phyloP scores from a whole-genome alignment of 495 filamentous ascomycete species.

The Daldinia bambusicola region DNA sequence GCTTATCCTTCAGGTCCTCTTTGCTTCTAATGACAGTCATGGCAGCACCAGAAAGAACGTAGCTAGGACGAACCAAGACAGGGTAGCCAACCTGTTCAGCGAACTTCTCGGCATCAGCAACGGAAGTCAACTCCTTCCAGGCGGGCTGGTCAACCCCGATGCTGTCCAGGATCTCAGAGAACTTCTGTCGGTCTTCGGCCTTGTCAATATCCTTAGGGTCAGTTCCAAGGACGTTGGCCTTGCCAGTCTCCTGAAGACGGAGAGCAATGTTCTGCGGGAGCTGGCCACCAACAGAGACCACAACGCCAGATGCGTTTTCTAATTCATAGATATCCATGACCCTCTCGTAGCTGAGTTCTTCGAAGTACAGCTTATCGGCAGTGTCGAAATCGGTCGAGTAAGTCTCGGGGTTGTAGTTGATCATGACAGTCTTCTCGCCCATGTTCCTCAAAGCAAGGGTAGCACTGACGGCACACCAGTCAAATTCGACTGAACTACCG shows the following conservation, averaged over 20 bases:
- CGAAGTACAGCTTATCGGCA: constrained; percentile 96
- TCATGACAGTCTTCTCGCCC: constrained; percentile 98
- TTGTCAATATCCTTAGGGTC: constrained; percentile 95
- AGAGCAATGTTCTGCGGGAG: constrained; percentile 97
- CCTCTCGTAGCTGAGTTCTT: constrained; percentile 95
- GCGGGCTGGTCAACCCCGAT: constrained; percentile 95
- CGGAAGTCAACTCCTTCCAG: constrained; percentile 96
- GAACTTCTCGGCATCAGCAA: constrained; percentile 86
- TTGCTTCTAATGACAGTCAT: constrained; percentile 99
- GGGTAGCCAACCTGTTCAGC: constrained; percentile 91
- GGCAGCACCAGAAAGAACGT: constrained; percentile 95
- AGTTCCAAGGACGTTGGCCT: constrained; percentile 89
- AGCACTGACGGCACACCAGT: constrained; percentile 98
- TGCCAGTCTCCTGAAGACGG: constrained; percentile 89
- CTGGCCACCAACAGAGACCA: constrained; percentile 95
- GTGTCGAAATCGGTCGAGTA: constrained; percentile 90
- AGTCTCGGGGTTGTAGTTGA: constrained; percentile 96
- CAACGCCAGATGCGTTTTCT: constrained; percentile 85
- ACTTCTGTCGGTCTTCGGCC: constrained; percentile 97
- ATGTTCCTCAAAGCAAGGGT: constrained; percentile 85
- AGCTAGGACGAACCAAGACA: constrained; percentile 94
- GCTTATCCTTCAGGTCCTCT: constrained; percentile 88
- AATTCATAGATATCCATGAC: constrained; percentile 99
- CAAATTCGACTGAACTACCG: constrained; percentile 96
- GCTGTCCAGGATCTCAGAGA: constrained; percentile 95